Evolutionary conservation across 257 asterid species (phyloP), one percentile per base, ranked within the genome.

Genomic region (Datura wrightii): DNA sequence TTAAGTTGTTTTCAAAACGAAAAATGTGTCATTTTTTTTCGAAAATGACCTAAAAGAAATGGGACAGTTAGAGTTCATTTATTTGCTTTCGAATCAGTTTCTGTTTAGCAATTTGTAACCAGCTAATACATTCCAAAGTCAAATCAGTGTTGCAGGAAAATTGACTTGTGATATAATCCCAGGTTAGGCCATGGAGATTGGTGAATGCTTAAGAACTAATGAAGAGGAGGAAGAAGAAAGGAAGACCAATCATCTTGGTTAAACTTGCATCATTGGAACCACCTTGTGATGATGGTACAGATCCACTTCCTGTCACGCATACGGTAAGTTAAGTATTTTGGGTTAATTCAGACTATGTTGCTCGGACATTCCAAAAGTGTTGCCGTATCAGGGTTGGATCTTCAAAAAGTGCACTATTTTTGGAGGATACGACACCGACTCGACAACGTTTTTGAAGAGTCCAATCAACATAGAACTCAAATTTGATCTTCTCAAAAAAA

Each of bases 251-350:
- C 85, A 89, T 53, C 83, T 88, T 89, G 46, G 69, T 79, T 18
- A 89, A 83, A 86, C 80, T 74, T 85, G 93, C 92, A 72, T 82
- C 88, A 3, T 86, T 89, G 50, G 88, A 65, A 67, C 92, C 93
- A 53, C 69, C 89, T 83, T 88, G 89, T 2, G 83, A 56, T 34
- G 89, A 60, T 76, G 94, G 92, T 14, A 63, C 59, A 31, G 92
- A 84, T 39, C 89, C 90, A 65, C 63, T 52, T 36, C 88, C 92
- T 90, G 87, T 60, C 41, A 58, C 14, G 39, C 39, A 39, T 44
- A 18, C 18, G 2, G 10, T 13, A 56, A 39, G 69, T 18, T 24
- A 42, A 39, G 14, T 14, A 7, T 81, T 81, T 37, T 2, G 31
- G 39, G 65, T 41, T 44, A 6, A 71, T 63, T 0, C 71, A 11